A percentile compares a stretch with the other conserved stretches of the same genome.
phyloP scores from a whole-genome alignment of 2,329 filamentous ascomycete genomes.

The Fusarium aywerte region DNA sequence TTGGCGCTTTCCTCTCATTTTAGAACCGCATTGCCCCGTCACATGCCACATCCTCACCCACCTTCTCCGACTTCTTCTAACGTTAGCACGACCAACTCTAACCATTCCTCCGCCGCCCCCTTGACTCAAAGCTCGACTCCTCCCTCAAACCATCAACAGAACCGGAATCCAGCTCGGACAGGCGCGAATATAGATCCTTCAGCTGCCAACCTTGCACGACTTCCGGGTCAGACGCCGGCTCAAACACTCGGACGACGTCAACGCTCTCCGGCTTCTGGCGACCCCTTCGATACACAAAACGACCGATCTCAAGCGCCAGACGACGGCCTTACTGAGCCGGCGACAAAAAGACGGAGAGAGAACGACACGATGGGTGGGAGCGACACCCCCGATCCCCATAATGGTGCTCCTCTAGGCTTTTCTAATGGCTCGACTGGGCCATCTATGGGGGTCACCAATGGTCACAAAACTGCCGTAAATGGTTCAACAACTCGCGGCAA shows the following conservation, averaged over 20 bases:
- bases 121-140: conserved; percentile 19
- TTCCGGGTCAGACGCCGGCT: conserved; percentile 45
- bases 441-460: conserved; percentile 55
- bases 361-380: conserved; percentile 71
- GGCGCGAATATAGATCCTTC: conserved; percentile 57
- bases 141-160: conserved; percentile 41
- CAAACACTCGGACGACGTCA: conserved; percentile 66
- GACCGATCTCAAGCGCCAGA: conserved; percentile 40
- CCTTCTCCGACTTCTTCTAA: conserved; percentile 60
- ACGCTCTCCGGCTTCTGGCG: conserved; percentile 57
- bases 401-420: conserved; percentile 60
- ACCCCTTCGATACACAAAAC: conserved; percentile 47
- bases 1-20: background rate
- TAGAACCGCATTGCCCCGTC: conserved; percentile 18
- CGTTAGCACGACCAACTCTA: conserved; percentile 56
- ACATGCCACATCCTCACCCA: conserved; percentile 62
- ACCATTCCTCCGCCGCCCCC: conserved; percentile 41
- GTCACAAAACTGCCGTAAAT: conserved; percentile 64
- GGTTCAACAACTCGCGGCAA: conserved; percentile 59
- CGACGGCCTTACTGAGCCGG: conserved; percentile 34
- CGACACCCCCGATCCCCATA: conserved; percentile 61
- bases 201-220: conserved; percentile 42
- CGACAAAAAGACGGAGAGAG: conserved; percentile 67
- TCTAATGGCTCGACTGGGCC: conserved; percentile 57
- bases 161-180: conserved; percentile 45